These are phyloP conservation scores for Syzygium malaccense DNA, from an alignment of 441 rosid genomes.

Conservation along the genomic window DNA sequence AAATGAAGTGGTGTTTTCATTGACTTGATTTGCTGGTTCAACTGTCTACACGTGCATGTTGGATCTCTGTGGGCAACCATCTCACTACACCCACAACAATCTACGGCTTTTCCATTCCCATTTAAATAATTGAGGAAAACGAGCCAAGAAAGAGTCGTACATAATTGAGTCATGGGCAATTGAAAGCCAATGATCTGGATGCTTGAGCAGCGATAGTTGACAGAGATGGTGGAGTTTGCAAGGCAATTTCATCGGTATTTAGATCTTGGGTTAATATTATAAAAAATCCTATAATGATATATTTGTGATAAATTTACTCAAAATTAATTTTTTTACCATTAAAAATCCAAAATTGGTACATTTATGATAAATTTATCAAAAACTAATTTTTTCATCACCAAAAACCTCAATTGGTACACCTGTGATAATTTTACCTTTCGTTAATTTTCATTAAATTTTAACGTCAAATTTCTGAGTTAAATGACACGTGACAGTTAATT, in stretches of 20 bases:
- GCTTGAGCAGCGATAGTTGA: background rate
- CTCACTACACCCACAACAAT: background rate
- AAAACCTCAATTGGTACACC: no score
- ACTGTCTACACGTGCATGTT: background rate
- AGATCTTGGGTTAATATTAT: background rate
- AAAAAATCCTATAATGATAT: no score
- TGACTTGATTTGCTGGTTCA: background rate
- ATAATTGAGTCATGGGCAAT: background rate
- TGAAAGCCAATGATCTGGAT: background rate
- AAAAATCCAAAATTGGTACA: no score
- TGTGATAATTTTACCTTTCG: no score
- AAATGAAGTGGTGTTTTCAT: background rate
- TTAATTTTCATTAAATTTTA: no score
- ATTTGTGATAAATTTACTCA: no score
- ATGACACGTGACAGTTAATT: no score
- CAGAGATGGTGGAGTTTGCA: background rate
- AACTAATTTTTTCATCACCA: no score
- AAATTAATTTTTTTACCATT: no score
- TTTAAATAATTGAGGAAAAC: background rate
- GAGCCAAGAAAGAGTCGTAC: background rate
- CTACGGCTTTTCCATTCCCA: background rate
- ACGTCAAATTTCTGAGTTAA: no score
- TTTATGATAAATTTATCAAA: no score
- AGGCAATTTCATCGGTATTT: background rate
- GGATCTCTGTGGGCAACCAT: background rate